These are phyloP conservation scores for Ustilago xerochloae DNA, from an alignment of 1,284 basidiomycete species.

Conservation along the genomic window DNA sequence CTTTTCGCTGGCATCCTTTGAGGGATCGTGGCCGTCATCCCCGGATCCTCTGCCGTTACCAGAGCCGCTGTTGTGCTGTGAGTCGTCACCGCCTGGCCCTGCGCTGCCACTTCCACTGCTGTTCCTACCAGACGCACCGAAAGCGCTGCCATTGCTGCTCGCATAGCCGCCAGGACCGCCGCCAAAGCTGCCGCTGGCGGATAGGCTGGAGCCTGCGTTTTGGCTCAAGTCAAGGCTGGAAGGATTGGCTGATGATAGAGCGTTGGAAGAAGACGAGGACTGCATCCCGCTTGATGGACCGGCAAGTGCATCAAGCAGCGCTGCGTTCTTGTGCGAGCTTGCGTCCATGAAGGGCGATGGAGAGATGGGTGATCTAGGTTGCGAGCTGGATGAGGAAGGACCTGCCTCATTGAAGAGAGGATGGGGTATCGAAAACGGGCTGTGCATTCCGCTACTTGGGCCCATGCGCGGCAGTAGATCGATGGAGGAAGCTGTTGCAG, in stretches of 20 bases:
- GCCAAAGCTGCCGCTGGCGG: conserved; percentile 20
- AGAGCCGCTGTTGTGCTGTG: conserved; percentile 20
- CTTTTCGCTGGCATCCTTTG: conserved; percentile 26
- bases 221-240: conserved; percentile 31
- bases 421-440: conserved; percentile 45
- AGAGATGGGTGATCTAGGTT: conserved; percentile 13
- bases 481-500: conserved; percentile 24
- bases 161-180: conserved; percentile 20
- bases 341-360: conserved; percentile 4
- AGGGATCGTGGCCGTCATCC: conserved; percentile 30
- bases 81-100: conserved; percentile 13
- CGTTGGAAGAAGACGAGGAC: conserved; percentile 10
- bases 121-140: neutral
- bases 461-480: conserved; percentile 31
- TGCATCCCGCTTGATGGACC: conserved; percentile 19
- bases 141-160: conserved; percentile 11
- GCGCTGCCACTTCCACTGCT: conserved; percentile 6
- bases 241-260: conserved; percentile 11
- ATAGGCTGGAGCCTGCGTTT: conserved; percentile 22
- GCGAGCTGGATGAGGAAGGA: conserved; percentile 14
- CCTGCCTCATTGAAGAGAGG: conserved; percentile 32
- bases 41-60: conserved; percentile 28
- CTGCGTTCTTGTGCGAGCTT: conserved; percentile 17
- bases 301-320: conserved; percentile 30
- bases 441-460: conserved; percentile 19